phyloP scores from a whole-genome alignment of 371 early-diverging fungal genomes.

The Mitosporidium daphniae region DNA sequence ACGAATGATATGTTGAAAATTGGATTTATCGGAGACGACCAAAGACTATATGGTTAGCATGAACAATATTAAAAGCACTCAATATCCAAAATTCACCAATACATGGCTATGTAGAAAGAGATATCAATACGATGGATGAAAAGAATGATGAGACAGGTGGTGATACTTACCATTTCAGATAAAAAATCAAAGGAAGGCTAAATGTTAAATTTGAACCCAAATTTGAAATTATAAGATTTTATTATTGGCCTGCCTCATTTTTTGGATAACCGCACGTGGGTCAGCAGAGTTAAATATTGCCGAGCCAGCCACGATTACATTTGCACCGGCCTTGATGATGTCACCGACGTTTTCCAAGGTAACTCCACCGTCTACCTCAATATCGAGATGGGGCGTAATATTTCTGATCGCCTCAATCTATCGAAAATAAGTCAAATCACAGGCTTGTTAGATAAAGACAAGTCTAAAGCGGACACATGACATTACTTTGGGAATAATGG shows the following conservation, averaged over 20 bases:
- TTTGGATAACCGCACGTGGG: too few relatives aligned
- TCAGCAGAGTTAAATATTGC: constrained; percentile 30
- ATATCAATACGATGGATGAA: not conserved
- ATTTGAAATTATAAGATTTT: too few relatives aligned
- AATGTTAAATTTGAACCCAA: too few relatives aligned
- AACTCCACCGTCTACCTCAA: constrained; percentile 90
- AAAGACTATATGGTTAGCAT: too few relatives aligned
- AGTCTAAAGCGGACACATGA: constrained; percentile 2
- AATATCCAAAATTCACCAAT: too few relatives aligned
- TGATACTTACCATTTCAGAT: not conserved
- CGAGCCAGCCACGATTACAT: constrained; percentile 91
- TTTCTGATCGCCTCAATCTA: constrained; percentile 17
- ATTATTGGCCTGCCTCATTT: too few relatives aligned
- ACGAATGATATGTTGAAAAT: constrained; percentile 94
- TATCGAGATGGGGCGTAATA: constrained; percentile 42
- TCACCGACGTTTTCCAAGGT: constrained; percentile 37
- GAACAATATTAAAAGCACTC: not conserved
- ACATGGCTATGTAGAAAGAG: too few relatives aligned
- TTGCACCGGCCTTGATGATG: constrained; percentile 63
- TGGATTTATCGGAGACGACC: constrained; percentile 3
- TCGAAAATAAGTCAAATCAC: too few relatives aligned
- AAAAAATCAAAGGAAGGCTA: constrained; percentile 1
- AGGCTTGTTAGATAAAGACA: not conserved
- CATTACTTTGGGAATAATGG: constrained; percentile 40
- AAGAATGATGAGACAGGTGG: constrained; percentile 1